Evolutionary conservation across 2,329 filamentous ascomycete species (phyloP).

Genomic region (Rosellinia necatrix): DNA sequence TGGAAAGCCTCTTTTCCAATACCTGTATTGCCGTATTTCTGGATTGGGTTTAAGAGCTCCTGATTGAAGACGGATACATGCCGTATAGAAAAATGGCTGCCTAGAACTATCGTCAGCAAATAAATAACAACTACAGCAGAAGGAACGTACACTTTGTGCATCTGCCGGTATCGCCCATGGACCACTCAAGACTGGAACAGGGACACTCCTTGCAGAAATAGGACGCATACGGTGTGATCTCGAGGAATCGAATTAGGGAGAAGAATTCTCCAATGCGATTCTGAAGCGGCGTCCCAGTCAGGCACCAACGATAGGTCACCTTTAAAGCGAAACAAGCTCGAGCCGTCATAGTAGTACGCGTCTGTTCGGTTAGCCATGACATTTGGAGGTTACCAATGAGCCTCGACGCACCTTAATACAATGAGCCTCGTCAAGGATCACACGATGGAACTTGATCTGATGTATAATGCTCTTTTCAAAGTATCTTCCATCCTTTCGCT

Average conservation of each 20-base stretch:
- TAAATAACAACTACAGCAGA: not conserved
- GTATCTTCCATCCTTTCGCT: slow-evolving; percentile 75
- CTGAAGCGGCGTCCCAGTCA: slow-evolving; percentile 93
- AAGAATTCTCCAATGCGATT: slow-evolving; percentile 98
- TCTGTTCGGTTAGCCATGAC: slow-evolving; percentile 47
- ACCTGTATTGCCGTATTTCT: slow-evolving; percentile 62
- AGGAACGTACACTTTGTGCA: slow-evolving; percentile 69
- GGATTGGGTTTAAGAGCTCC: slow-evolving; percentile 85
- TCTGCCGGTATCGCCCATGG: slow-evolving; percentile 70
- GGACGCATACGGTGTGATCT: slow-evolving; percentile 85
- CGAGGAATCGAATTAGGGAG: slow-evolving; percentile 88
- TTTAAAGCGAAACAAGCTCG: slow-evolving; percentile 93
- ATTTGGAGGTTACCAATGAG: not conserved
- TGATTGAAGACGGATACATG: slow-evolving; percentile 88
- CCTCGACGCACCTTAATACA: slow-evolving; percentile 72
- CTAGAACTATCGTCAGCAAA: slow-evolving; percentile 27
- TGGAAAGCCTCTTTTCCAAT: slow-evolving; percentile 72
- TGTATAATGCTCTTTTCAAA: slow-evolving; percentile 84
- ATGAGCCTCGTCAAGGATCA: slow-evolving; percentile 94
- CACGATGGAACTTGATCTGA: slow-evolving; percentile 81
- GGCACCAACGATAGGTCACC: slow-evolving; percentile 89
- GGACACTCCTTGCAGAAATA: slow-evolving; percentile 90
- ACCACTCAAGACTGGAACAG: slow-evolving; percentile 85
- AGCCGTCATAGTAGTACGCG: slow-evolving; percentile 85
- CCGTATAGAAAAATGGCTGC: slow-evolving; percentile 44